Percentiles rank a stretch among this genome's conserved stretches.
Conservation (phyloP, 768 basidiomycete species). For the Trametes sanguinea region DNA sequence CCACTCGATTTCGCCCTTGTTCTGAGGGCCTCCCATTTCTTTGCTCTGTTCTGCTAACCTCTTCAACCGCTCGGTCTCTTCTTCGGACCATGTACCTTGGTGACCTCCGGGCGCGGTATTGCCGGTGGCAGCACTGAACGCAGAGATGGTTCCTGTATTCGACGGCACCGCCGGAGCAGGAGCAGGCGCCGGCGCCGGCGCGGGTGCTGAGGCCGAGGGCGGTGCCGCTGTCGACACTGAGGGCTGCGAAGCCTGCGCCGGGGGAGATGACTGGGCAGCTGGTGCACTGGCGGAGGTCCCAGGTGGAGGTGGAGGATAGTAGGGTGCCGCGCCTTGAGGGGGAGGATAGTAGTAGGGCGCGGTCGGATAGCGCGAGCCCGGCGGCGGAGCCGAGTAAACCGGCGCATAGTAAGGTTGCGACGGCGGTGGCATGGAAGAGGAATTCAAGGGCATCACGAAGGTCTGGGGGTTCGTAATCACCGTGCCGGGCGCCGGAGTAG, state of each 20-base stretch:
- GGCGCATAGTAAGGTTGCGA: conserved; percentile 44
- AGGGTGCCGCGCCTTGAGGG: conserved; percentile 29
- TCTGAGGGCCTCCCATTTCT: conserved; percentile 39
- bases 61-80: conserved; percentile 70
- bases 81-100: conserved; percentile 78
- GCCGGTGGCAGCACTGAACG: conserved; percentile 31
- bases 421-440: conserved; percentile 44
- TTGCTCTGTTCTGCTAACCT: conserved; percentile 69
- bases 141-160: conserved; percentile 25
- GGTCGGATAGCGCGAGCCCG: conserved; percentile 53
- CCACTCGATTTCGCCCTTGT: conserved; percentile 72
- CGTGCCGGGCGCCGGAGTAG: conserved; percentile 40
- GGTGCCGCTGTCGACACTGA: conserved; percentile 26
- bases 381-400: conserved; percentile 37
- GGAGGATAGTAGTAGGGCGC: conserved; percentile 65
- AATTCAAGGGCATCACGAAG: conserved; percentile 68
- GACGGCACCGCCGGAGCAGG: conserved; percentile 16
- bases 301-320: conserved; percentile 26
- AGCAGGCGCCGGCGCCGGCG: conserved; percentile 7
- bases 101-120: conserved; percentile 42
- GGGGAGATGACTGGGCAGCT: conserved; percentile 32
- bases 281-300: conserved; percentile 8
- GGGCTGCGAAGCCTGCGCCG: conserved; percentile 17
- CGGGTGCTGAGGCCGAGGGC: conserved; percentile 25
- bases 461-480: conserved; percentile 73